Base-by-base conservation (phyloP, 108 stramenopile species). In the Skeletonema menzelii region DNA sequence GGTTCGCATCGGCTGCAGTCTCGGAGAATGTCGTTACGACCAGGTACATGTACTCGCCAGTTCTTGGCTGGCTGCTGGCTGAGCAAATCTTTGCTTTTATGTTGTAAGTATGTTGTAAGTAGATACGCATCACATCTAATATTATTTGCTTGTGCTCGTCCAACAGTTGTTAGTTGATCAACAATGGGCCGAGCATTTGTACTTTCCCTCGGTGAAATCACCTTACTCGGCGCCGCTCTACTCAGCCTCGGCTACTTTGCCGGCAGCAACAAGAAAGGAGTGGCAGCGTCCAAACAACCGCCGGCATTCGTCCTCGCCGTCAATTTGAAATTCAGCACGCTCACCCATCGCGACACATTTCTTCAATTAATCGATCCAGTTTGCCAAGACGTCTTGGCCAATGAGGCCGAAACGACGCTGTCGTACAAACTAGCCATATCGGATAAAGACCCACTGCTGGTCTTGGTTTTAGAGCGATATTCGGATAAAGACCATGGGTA, bases 391-490 rank as follows among this genome's bases (percentile, higher is more conserved):
- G 73, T 75, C 1, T 20, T 47, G 28, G 56, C 44, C 14, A 75
- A 61, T 26, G 73, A 75, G 59, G 64, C 70, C 24, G 26, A 55
- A 63, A 75, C 73, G 8, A 91, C 90, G 2, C 59, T 89, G 15
- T 82, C 85, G 2, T 91, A 88, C 67, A 80, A 88, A 74, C 80
- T 86, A 20, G 69, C 87, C 5, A 46, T 74, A 20, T 84, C 83
- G n/a, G 86, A 91, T 47, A 79, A 82, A 46, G 74, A 88, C 63
- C 82, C 82, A 13, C 73, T 88, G n/a, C 56, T 63, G 60, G 83
- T 87, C 7, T 14, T 86, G 32, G 19, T 91, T 14, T 15, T 88
- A 38, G 90, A 91, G 56, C 84, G 90, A 31, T 91, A 91, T 61
- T 38, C 47, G n/a, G 84, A 88, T 69, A 91, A 91, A 65, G 83